phyloP scores from a whole-genome alignment of 768 basidiomycete genomes.

The Lactarius akahatsu region DNA sequence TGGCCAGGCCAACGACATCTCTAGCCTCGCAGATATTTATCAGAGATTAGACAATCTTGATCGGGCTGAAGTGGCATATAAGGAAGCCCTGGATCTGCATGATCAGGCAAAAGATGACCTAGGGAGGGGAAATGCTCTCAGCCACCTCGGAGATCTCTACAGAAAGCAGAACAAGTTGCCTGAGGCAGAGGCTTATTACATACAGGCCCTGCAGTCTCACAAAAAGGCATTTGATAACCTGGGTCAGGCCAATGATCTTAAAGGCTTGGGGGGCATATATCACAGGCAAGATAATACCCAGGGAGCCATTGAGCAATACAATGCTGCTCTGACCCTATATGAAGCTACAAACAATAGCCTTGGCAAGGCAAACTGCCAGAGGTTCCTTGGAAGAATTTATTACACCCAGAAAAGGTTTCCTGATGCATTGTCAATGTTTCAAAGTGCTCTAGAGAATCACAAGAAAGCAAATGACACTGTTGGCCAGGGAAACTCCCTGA shows the following conservation, averaged over 20 bases:
- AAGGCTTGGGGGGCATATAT: constrained; percentile 23
- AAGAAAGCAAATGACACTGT: constrained; percentile 12
- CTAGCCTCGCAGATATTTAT: constrained; percentile 20
- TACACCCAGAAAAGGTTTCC: constrained; percentile 1
- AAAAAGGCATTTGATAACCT: constrained; percentile 19
- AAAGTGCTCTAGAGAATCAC: constrained; percentile 18
- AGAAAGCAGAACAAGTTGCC: constrained; percentile 19
- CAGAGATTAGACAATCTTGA: constrained; percentile 11
- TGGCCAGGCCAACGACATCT: constrained; percentile 23
- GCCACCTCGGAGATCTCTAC: constrained; percentile 22
- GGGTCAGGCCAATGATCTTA: constrained; percentile 27
- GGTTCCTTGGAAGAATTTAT: constrained; percentile 7
- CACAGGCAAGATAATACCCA: background rate
- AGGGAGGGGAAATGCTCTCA: constrained; percentile 21
- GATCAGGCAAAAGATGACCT: constrained; percentile 17
- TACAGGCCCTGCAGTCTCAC: constrained; percentile 10
- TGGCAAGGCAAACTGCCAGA: constrained; percentile 24
- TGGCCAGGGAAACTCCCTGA: constrained; percentile 23
- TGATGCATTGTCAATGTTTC: constrained; percentile 15
- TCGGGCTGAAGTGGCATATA: constrained; percentile 15
- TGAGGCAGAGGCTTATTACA: constrained; percentile 16
- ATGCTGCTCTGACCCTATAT: constrained; percentile 7
- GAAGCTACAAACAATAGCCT: constrained; percentile 9
- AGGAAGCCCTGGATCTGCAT: constrained; percentile 14
- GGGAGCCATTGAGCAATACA: constrained; percentile 9